These are phyloP conservation scores for Capronia epimyces DNA, from an alignment of 2,329 filamentous ascomycete species.

Conservation along the genomic window DNA sequence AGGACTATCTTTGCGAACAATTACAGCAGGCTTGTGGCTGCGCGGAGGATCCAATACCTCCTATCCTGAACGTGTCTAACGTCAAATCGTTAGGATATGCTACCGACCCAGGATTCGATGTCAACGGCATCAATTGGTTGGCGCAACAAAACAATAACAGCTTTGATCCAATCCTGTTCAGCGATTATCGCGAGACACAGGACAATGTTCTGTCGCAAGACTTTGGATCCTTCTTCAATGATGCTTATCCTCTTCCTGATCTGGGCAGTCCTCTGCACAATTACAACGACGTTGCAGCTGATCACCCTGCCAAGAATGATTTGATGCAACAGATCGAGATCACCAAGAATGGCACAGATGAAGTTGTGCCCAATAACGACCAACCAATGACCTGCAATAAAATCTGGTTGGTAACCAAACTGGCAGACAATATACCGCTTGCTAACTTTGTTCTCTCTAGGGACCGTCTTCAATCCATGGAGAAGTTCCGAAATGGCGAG, in stretches of 20 bases:
- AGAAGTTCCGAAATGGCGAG: constrained; percentile 81
- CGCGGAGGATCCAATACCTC: constrained; percentile 30
- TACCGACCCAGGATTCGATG: constrained; percentile 31
- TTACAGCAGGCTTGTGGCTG: constrained; percentile 44
- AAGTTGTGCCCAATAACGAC: constrained; percentile 59
- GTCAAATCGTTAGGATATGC: constrained; percentile 20
- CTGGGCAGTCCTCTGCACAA: constrained; percentile 76
- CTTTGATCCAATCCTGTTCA: constrained; percentile 89
- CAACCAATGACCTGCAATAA: constrained; percentile 78
- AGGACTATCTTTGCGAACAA: constrained; percentile 42
- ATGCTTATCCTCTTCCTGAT: constrained; percentile 71
- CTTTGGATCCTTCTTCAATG: constrained; percentile 68
- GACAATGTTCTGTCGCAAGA: constrained; percentile 68
- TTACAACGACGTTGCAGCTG: constrained; percentile 37
- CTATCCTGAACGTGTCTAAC: constrained; percentile 30
- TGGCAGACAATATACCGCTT: neutral
- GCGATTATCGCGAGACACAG: constrained; percentile 85
- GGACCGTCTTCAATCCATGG: constrained; percentile 83
- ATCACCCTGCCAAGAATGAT: constrained; percentile 55
- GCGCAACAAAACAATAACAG: constrained; percentile 39
- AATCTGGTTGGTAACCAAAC: constrained; percentile 67
- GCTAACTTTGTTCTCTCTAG: constrained; percentile 43
- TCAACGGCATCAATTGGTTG: constrained; percentile 46
- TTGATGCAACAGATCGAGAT: constrained; percentile 74
- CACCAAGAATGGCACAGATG: constrained; percentile 63